Base-by-base conservation (phyloP, 768 basidiomycete species). In the Tephrocybe sp. region DNA sequence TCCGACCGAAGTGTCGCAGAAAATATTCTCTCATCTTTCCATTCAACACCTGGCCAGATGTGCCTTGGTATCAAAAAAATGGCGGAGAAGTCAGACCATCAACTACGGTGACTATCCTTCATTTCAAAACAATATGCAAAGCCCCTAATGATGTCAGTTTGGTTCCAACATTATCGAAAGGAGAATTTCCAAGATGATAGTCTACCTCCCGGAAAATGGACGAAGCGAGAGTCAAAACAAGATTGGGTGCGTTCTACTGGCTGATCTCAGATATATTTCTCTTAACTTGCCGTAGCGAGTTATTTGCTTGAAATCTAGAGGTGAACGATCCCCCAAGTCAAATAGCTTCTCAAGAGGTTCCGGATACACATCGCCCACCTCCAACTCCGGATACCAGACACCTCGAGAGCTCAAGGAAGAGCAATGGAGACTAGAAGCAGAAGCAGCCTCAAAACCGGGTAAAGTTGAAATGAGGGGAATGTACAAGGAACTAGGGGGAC, bases 161-260 rank as follows among this genome's bases (percentile, higher is more conserved):
- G 94, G 94, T 97, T 95, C 72, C 88, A 90, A 57, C 86, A 89
- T 57, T 93, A 92, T 65, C 76, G 94, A 48, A 89, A 86, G 57
- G 89, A 93, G 54, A 84, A 87, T 58, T 91, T 97, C 57, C 85
- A 91, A 39, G 88, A 92, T 54, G 83, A 85, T 26, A 84, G 80
- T 51, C 65, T 90, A 43, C 86, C 88, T 3, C 78, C 84, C 9
- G 89, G 86, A 32, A 93, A 93, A 67, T 97, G 93, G 93, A 89
- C 92, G 8, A 89, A 89, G 63, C 77, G 87, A 49, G 93, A 97
- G 66, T 93, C 91, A n/a, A 97, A 93, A 65, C 87, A 92, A 68
- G 87, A 87, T 57, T 97, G 93, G 93, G 87, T 84, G 56, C 19
- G 71, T 75, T 53, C 42, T 39, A 51, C n/a, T 31, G 55, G 38